Percentiles rank a stretch among this genome's conserved stretches.
These are phyloP conservation scores for Hyphopichia wangnamkhiaoensis DNA, from an alignment of 1,139 yeast species.

Conservation along the genomic window DNA sequence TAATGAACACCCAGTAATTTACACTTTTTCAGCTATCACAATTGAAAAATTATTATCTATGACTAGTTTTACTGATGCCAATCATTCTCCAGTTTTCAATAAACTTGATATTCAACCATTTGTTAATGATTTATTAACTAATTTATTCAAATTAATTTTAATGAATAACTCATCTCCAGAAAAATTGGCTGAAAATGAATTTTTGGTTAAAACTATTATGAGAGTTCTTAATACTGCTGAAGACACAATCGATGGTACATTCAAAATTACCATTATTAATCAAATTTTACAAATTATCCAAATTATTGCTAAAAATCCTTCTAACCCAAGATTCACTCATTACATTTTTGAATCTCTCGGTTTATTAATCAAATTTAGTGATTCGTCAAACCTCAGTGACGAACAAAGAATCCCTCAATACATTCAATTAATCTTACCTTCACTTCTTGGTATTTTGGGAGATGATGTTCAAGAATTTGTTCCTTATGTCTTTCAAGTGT, in stretches of 20 bases:
- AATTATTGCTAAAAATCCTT: constrained; percentile 82
- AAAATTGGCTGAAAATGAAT: constrained; percentile 92
- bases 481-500: constrained; percentile 87
- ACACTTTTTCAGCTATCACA: constrained; percentile 91
- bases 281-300: constrained; percentile 71
- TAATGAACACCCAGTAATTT: constrained; percentile 72
- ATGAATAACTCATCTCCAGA: constrained; percentile 53
- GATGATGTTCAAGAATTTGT: constrained; percentile 92
- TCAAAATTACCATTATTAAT: constrained; percentile 51
- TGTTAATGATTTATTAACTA: constrained; percentile 55
- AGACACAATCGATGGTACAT: constrained; percentile 47
- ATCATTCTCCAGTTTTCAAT: constrained; percentile 58
- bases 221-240: constrained; percentile 78
- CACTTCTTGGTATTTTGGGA: constrained; percentile 65
- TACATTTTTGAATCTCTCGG: constrained; percentile 88
- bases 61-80: constrained; percentile 53
- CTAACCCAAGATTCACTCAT: constrained; percentile 92
- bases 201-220: constrained; percentile 85
- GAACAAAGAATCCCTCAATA: constrained; percentile 42
- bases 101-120: constrained; percentile 64
- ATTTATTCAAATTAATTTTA: constrained; percentile 66
- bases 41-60: constrained; percentile 84
- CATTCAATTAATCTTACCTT: constrained; percentile 64
- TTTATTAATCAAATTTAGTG: constrained; percentile 58
- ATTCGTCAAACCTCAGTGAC: constrained; percentile 17